A percentile compares a stretch with the other conserved stretches of the same genome.
Conservation (phyloP, 768 basidiomycete genomes). For the Strobilomyces echinocephalus region DNA sequence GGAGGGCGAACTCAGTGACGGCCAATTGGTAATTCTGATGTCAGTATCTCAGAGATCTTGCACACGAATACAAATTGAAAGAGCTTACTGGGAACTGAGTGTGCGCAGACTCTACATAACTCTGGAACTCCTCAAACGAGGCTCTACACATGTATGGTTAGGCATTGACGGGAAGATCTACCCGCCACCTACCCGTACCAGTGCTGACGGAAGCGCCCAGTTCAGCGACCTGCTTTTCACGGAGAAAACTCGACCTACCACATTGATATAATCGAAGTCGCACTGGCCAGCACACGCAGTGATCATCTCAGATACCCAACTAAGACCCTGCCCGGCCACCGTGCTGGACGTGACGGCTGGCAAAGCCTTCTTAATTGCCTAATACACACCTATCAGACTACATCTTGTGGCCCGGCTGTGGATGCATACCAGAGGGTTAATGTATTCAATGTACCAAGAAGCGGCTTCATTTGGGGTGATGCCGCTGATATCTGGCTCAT, state of each 20-base stretch:
- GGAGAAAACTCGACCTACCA: constrained; percentile 17
- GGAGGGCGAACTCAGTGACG: constrained; percentile 32
- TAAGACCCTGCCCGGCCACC: constrained; percentile 30
- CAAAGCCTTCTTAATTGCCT: constrained; percentile 37
- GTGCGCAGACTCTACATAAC: constrained; percentile 25
- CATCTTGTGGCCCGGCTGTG: neutral
- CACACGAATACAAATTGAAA: neutral
- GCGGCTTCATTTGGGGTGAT: constrained; percentile 30
- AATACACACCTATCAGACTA: neutral
- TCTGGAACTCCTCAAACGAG: constrained; percentile 29
- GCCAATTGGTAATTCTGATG: constrained; percentile 25
- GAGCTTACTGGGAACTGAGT: constrained; percentile 25
- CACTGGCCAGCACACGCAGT: constrained; percentile 32
- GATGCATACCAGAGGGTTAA: constrained; percentile 33
- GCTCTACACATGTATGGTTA: constrained; percentile 16
- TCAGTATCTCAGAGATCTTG: neutral
- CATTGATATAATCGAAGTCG: constrained; percentile 34
- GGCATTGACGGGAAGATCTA: neutral
- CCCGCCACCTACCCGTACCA: constrained; percentile 26
- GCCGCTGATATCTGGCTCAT: constrained; percentile 33
- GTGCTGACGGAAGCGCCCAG: constrained; percentile 12
- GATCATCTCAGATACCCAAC: constrained; percentile 34
- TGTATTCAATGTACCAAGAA: constrained; percentile 34
- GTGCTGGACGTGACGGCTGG: constrained; percentile 35
- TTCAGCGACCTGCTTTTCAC: neutral